Conservation (phyloP, 495 filamentous ascomycete species). For the Xylaria curta region DNA sequence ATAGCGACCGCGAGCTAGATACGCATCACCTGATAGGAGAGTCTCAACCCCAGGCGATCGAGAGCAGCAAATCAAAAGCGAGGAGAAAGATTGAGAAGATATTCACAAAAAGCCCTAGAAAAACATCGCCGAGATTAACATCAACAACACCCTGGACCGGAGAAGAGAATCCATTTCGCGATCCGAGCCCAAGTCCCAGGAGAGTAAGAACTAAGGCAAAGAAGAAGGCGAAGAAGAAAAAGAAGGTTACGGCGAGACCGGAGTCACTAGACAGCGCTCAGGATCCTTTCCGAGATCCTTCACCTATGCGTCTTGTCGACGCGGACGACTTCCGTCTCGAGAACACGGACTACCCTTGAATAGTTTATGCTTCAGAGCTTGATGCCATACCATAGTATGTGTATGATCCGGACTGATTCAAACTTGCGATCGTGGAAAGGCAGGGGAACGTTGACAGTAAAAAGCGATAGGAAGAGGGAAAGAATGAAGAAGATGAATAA, state of each 20-base stretch:
- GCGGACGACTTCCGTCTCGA: slow-evolving; percentile 21
- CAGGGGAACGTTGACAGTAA: neutral
- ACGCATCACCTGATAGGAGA: neutral
- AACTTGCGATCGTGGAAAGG: neutral
- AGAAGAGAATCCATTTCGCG: slow-evolving; percentile 11
- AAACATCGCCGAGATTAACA: neutral
- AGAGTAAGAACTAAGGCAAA: neutral
- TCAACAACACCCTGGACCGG: neutral
- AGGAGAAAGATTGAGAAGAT: neutral
- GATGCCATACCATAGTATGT: neutral
- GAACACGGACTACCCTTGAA: neutral
- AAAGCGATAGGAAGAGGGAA: neutral
- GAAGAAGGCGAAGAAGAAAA: slow-evolving; percentile 1
- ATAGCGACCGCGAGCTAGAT: neutral
- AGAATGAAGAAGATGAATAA: neutral
- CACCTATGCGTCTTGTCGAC: slow-evolving; percentile 18
- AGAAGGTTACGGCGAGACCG: slow-evolving; percentile 5
- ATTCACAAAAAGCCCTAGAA: neutral
- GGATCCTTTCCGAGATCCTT: slow-evolving; percentile 23
- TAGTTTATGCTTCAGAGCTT: neutral
- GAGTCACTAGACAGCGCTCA: slow-evolving; percentile 3
- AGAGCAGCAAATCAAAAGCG: neutral
- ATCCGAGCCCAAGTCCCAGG: neutral
- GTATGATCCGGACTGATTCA: neutral
- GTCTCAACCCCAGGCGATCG: neutral